Percentiles rank a stretch among this genome's conserved stretches.
phyloP scores from a whole-genome alignment of 1,139 yeast species.

The Scheffersomyces lignicola region DNA sequence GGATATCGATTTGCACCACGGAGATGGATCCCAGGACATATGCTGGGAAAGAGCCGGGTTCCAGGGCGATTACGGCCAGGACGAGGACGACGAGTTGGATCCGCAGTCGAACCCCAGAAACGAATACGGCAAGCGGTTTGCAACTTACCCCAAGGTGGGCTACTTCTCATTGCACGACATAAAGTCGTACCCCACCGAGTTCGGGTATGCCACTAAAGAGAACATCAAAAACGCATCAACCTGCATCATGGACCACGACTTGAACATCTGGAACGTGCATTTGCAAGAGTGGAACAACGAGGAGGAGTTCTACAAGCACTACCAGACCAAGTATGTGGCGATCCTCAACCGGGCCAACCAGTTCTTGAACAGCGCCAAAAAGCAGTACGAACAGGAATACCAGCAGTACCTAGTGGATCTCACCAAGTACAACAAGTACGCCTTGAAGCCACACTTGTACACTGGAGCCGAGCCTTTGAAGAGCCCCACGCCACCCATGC shows the following conservation, averaged over 20 bases:
- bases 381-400: constrained; percentile 41
- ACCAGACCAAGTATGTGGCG: constrained; percentile 60
- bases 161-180: constrained; percentile 85
- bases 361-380: constrained; percentile 55
- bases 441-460: constrained; percentile 31
- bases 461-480: constrained; percentile 20
- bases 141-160: constrained; percentile 67
- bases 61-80: constrained; percentile 50
- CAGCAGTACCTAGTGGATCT: constrained; percentile 29
- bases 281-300: constrained; percentile 64
- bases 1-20: constrained; percentile 86
- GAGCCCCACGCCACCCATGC: constrained; percentile 41
- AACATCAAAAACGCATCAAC: constrained; percentile 77
- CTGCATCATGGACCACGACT: constrained; percentile 76
- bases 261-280: constrained; percentile 85
- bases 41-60: constrained; percentile 80
- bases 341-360: constrained; percentile 69
- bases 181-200: constrained; percentile 83
- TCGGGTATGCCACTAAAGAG: constrained; percentile 72
- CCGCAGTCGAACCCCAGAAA: constrained; percentile 37
- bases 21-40: constrained; percentile 90
- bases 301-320: constrained; percentile 65
- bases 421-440: constrained; percentile 28
- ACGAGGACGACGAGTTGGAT: constrained; percentile 38
- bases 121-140: constrained; percentile 54